Evolutionary conservation across 2,329 filamentous ascomycete genomes (phyloP), one percentile per base, ranked within the genome.

Genomic region (Lachnellula subtilissima): DNA sequence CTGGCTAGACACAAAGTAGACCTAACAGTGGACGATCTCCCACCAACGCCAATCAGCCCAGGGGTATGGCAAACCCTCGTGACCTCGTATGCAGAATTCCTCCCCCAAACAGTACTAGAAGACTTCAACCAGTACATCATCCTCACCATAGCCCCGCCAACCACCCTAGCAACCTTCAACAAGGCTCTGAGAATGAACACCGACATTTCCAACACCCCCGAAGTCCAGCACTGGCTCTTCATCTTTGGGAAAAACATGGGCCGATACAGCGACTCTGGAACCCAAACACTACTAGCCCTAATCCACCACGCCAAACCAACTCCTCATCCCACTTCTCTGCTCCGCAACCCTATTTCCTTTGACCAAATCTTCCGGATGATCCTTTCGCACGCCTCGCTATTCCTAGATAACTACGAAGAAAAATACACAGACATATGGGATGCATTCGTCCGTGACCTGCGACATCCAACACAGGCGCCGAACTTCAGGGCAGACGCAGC

Each of bases 181-280:
- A 50, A 52, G 15, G 46, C 52, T 5, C 48, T 60, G n/a, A 49
- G 43, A 43, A 53, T 51, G 15, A 49, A 58, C 14, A n/a, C 32
- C 32, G 58, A 60, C 22, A 19, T 60, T n/a, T 22, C 23, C 43
- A 48, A 53, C 4, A 55, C 58, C 5, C 36, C 52, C 5, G 51
- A 50, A 48, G 58, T 60, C 25, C 48, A 48, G 43, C 58, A 58
- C 22, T 58, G 56, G 56, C 49, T 58, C 9, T 52, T 53, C 14
- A 35, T 56, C 39, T 53, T 56, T 6, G 53, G 32, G 11, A 42
- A 54, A 11, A 51, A 22, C 23, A 23, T 54, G 32, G 28, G 36
- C 35, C 42, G n/a, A 17, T 59, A 56, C 22, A 15, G 2, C 28
- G 4, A 14, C 42, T 56, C 54, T 17, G 54, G 50, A 17, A 56